Conservation (phyloP, 768 basidiomycete genomes). For the Daedalea quercina region DNA sequence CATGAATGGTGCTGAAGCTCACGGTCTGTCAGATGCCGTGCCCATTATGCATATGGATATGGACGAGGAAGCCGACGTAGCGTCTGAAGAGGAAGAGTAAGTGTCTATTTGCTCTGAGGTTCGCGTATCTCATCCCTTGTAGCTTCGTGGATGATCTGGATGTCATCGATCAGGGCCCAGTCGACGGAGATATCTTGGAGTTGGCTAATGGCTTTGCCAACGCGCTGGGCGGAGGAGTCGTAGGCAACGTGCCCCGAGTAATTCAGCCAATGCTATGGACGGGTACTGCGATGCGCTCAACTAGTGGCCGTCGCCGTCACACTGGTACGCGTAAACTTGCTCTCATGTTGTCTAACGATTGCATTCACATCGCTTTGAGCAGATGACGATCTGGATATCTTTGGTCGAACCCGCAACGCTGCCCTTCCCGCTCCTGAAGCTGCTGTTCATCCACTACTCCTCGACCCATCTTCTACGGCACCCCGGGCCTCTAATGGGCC, state of each 20-base stretch:
- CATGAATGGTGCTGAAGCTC: no score
- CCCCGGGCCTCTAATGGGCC: constrained; percentile 39
- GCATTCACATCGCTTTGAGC: constrained; percentile 17
- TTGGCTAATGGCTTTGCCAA: constrained; percentile 48
- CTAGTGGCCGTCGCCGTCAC: constrained; percentile 41
- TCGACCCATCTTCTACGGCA: constrained; percentile 48
- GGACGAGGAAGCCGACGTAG: constrained; percentile 24
- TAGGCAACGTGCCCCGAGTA: constrained; percentile 35
- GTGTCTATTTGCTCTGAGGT: neutral
- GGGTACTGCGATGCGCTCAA: constrained; percentile 30
- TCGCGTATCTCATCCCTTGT: neutral
- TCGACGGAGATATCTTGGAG: constrained; percentile 36
- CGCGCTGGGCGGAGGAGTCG: constrained; percentile 25
- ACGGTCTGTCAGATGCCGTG: constrained; percentile 13
- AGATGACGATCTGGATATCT: constrained; percentile 54
- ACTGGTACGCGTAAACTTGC: constrained; percentile 29
- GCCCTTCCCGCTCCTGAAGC: constrained; percentile 54
- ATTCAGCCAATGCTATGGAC: constrained; percentile 22
- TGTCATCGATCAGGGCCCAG: constrained; percentile 20
- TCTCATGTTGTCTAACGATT: neutral
- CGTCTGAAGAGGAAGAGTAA: constrained; percentile 27
- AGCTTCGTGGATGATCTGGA: constrained; percentile 29
- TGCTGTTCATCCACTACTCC: constrained; percentile 75
- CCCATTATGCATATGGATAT: constrained; percentile 23
- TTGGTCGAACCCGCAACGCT: constrained; percentile 52